Base-by-base conservation (phyloP, 495 filamentous ascomycete genomes). In the Clavariopsis aquatica region DNA sequence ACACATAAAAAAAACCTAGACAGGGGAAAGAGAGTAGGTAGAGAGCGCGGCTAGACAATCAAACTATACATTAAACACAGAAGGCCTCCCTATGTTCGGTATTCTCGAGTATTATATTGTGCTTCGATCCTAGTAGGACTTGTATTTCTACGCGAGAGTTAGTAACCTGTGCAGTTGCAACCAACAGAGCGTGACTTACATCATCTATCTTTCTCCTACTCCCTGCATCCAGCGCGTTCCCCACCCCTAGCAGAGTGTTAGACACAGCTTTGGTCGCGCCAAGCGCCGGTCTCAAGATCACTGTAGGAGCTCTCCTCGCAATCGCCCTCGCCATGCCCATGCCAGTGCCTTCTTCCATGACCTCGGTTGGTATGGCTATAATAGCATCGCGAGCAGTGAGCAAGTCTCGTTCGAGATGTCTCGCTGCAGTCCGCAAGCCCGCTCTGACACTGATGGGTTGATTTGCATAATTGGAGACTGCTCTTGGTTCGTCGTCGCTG, bases 321-420 rank as follows among this genome's bases (percentile, higher is more conserved):
- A 99, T 87, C 1, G 89, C 95, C 67, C 80, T 85, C 34, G 90
- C 90, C 1, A 89, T 92, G 15, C 91, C 93, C 61, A 87, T 86
- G 13, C 93, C 92, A 69, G 84, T 92, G 38, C 84, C 83, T 68
- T 89, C 90, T 72, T 98, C 93, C 77, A 94, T 85, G 0, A 95
- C 83, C 76, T 98, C 95, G 0, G 87, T 89, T 1, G 93, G 92
- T 36, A 98, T 90, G n/a, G 92, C 93, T 69, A 97, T 89, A 63
- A 98, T 91, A 1, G 93, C 95, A 77, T 98, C 91, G 60, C 86
- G 82, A 13, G 94, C 88, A 24, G 90, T 78, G 24, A 92, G 79
- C 55, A 99, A 80, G 75, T 99, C 96, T 15, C 91, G 85, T 68
- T 93, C 88, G 31, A 99, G 82, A 63, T 90, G 88, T 29, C 84